A percentile compares a stretch with the other conserved stretches of the same genome.
These are phyloP conservation scores for Scorias spongiosa DNA, from an alignment of 2,329 filamentous ascomycete genomes.

Conservation along the genomic window DNA sequence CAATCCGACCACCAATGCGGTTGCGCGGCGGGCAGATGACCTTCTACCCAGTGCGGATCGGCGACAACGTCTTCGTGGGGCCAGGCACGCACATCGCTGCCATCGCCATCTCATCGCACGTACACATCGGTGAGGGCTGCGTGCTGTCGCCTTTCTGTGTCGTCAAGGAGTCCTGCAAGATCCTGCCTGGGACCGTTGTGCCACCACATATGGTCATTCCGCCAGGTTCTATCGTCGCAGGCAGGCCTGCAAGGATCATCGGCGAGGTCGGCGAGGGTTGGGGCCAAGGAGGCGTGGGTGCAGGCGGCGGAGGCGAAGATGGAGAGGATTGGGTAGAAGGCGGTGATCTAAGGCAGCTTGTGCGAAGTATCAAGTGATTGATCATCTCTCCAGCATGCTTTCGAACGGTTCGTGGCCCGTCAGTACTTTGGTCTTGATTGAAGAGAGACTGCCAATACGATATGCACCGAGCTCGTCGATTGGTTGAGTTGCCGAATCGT, in stretches of 20 bases:
- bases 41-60: slow-evolving; percentile 81
- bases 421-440: no score
- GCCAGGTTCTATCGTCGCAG: slow-evolving; percentile 82
- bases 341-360: slow-evolving; percentile 33
- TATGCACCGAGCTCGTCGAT: no score
- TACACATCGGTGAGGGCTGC: slow-evolving; percentile 65
- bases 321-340: slow-evolving; percentile 35
- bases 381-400: slow-evolving; percentile 21
- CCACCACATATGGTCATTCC: slow-evolving; percentile 83
- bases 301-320: slow-evolving; percentile 28
- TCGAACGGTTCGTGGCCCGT: no score
- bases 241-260: slow-evolving; percentile 61
- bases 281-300: slow-evolving; percentile 28
- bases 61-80: slow-evolving; percentile 83
- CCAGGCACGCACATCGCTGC: slow-evolving; percentile 59
- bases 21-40: slow-evolving; percentile 61
- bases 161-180: slow-evolving; percentile 81
- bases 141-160: slow-evolving; percentile 77
- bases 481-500: no score
- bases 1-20: slow-evolving; percentile 69
- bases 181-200: slow-evolving; percentile 72
- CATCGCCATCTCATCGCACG: slow-evolving; percentile 68
- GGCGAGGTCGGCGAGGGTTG: slow-evolving; percentile 64
- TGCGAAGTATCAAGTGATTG: slow-evolving; percentile 29
- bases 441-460: no score